phyloP scores from a whole-genome alignment of 805 yeast genomes.

The Starmerella potacharoeniae region DNA sequence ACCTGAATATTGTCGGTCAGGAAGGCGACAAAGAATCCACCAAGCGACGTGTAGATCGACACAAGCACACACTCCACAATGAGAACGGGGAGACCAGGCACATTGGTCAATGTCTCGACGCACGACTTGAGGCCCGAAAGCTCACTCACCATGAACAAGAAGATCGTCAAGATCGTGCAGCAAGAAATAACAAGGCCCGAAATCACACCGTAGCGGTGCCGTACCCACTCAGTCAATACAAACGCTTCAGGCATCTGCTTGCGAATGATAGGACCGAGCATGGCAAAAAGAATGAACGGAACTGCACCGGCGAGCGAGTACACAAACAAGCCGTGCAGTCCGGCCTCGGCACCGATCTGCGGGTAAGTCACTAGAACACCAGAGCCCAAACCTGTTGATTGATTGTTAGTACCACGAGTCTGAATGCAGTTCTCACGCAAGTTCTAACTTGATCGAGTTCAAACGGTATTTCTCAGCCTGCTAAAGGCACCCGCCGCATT shows the following conservation, averaged over 20 bases:
- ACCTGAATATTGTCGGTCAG: constrained; percentile 82
- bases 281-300: constrained; percentile 76
- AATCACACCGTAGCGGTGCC: constrained; percentile 61
- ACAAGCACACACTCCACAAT: constrained; percentile 81
- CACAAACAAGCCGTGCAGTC: constrained; percentile 76
- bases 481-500: constrained; percentile 18
- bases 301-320: constrained; percentile 70
- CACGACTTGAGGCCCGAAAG: constrained; percentile 70
- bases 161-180: constrained; percentile 75
- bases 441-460: constrained; percentile 72
- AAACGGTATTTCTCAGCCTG: constrained; percentile 66
- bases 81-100: constrained; percentile 67
- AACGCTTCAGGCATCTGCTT: constrained; percentile 78
- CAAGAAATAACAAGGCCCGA: constrained; percentile 66
- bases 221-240: constrained; percentile 90
- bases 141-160: constrained; percentile 78
- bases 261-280: constrained; percentile 70
- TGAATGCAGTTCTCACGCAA: constrained; percentile 60
- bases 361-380: constrained; percentile 80
- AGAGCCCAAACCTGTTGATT: constrained; percentile 61
- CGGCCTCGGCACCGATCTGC: constrained; percentile 73
- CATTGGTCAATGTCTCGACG: constrained; percentile 62
- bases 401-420: constrained; percentile 14
- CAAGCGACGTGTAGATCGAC: constrained; percentile 72
- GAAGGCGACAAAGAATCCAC: constrained; percentile 84